phyloP scores from a whole-genome alignment of 2,329 filamentous ascomycete genomes.

The Diaporthe australafricana region DNA sequence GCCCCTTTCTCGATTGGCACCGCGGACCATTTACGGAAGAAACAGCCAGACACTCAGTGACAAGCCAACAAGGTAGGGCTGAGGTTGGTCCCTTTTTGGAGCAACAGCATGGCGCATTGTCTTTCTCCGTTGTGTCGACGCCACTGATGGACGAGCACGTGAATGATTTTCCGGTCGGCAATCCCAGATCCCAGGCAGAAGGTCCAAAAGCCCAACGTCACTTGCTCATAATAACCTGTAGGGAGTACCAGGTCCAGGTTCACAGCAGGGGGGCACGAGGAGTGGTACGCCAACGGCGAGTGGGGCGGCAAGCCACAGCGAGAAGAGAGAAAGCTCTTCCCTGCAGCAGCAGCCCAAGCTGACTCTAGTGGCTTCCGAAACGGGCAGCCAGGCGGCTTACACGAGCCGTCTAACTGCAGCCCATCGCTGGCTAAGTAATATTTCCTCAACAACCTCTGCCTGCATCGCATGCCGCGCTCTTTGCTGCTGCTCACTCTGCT shows the following conservation, averaged over 20 bases:
- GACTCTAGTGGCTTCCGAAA: background rate
- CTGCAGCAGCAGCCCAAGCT: background rate
- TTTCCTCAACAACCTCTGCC: slow-evolving; percentile 17
- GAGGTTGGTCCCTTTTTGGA: background rate
- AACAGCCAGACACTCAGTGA: background rate
- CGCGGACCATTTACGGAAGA: background rate
- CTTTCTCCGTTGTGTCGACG: background rate
- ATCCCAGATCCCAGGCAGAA: background rate
- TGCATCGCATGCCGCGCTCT: background rate
- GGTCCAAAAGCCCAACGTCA: background rate
- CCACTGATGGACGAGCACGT: slow-evolving; percentile 7
- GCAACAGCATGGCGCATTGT: background rate
- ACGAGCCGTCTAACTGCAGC: background rate
- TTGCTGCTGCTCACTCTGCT: background rate
- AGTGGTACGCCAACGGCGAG: background rate
- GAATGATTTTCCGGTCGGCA: background rate
- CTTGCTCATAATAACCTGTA: background rate
- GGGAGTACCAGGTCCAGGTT: background rate
- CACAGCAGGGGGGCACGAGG: background rate
- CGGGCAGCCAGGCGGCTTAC: slow-evolving; percentile 15
- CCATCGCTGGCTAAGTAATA: background rate
- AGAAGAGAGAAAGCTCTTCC: slow-evolving; percentile 19
- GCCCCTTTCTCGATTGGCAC: background rate
- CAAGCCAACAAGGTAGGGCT: background rate
- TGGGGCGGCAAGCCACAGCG: slow-evolving; percentile 10